These are phyloP conservation scores for Onygenales sp. DNA, from an alignment of 2,329 filamentous ascomycete species.

Conservation along the genomic window DNA sequence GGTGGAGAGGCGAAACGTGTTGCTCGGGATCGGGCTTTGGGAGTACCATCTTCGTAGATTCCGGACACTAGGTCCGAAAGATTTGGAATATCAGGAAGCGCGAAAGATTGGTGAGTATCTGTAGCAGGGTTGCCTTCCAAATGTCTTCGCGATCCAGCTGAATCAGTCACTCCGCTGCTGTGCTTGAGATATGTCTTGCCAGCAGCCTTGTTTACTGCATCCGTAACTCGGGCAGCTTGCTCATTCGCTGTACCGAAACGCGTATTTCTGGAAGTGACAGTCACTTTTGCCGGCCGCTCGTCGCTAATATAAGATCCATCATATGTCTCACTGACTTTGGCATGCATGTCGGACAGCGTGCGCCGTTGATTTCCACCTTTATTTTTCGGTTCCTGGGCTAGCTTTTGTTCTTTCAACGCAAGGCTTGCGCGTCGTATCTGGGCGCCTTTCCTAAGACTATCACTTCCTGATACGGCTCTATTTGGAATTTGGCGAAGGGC, in stretches of 20 bases:
- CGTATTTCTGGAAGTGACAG: slow-evolving; percentile 40
- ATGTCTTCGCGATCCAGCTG: slow-evolving; percentile 8
- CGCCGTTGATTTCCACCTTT: slow-evolving; percentile 34
- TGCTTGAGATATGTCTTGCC: slow-evolving; percentile 25
- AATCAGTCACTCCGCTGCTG: neutral
- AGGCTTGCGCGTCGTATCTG: slow-evolving; percentile 30
- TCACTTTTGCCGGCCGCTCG: slow-evolving; percentile 37
- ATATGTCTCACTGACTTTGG: slow-evolving; percentile 43
- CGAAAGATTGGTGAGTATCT: slow-evolving; percentile 48
- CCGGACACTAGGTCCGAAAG: slow-evolving; percentile 53
- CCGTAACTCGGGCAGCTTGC: slow-evolving; percentile 29
- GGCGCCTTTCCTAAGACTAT: slow-evolving; percentile 32
- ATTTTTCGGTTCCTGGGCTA: slow-evolving; percentile 26
- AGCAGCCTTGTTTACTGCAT: slow-evolving; percentile 30
- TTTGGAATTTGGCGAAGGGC: slow-evolving; percentile 20
- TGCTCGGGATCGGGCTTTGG: slow-evolving; percentile 39
- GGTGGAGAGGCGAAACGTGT: slow-evolving; percentile 47
- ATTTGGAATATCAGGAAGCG: slow-evolving; percentile 52
- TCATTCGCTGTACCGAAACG: slow-evolving; percentile 44
- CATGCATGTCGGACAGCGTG: slow-evolving; percentile 48
- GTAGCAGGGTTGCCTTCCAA: slow-evolving; percentile 10
- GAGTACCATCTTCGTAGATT: slow-evolving; percentile 48
- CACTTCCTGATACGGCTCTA: slow-evolving; percentile 17
- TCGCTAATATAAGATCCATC: slow-evolving; percentile 43
- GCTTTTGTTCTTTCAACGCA: slow-evolving; percentile 32